phyloP scores from a whole-genome alignment of 306 rosid genomes.

The Macrotyloma uniflorum region DNA sequence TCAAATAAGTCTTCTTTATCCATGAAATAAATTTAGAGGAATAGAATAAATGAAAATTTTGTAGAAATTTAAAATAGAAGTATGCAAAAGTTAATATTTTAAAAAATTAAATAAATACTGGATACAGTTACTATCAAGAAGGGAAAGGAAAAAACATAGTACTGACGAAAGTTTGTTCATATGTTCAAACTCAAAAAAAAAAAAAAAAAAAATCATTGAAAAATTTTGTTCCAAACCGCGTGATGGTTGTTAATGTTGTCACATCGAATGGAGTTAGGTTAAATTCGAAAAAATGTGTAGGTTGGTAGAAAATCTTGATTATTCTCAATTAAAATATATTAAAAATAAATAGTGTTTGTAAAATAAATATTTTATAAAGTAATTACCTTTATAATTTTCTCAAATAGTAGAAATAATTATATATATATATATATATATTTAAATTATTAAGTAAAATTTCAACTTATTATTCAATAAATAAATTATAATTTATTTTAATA shows the following conservation, averaged over 20 bases:
- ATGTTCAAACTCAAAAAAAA: not conserved
- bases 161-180: not conserved
- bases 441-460: not conserved
- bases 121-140: not conserved
- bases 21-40: no score
- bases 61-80: no score
- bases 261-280: not conserved
- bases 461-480: not conserved
- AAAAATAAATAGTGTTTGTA: not conserved
- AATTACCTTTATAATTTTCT: not conserved
- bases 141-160: not conserved
- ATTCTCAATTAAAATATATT: not conserved
- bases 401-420: not conserved
- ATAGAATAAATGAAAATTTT: no score
- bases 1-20: no score
- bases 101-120: not conserved
- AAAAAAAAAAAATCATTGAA: no score
- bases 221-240: not conserved
- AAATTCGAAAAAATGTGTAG: not conserved
- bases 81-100: no score
- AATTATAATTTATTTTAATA: not conserved
- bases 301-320: not conserved
- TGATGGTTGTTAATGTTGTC: not conserved
- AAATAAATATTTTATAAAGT: not conserved
- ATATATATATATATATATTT: no score